A percentile compares a stretch with the other conserved stretches of the same genome.
Conservation (phyloP, 2,329 filamentous ascomycete species). For the Blastomyces parvus region DNA sequence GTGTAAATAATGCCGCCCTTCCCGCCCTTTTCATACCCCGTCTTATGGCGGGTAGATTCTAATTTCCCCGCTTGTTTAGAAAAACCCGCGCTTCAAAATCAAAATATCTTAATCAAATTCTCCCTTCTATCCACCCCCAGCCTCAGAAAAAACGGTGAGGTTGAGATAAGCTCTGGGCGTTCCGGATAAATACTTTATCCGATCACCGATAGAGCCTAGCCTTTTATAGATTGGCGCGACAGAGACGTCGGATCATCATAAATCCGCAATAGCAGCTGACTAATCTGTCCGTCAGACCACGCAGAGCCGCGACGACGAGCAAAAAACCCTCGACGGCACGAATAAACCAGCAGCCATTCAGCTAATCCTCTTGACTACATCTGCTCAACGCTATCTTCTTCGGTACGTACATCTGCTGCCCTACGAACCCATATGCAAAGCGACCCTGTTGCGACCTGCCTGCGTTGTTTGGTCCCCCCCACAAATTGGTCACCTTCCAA, state of each 20-base stretch:
- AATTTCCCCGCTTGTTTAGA: too few species aligned
- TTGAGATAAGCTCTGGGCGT: background rate
- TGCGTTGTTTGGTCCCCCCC: background rate
- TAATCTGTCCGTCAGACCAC: background rate
- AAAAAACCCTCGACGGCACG: constrained; percentile 7
- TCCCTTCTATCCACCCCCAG: background rate
- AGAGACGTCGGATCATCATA: background rate
- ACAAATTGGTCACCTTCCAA: background rate
- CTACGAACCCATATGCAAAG: background rate
- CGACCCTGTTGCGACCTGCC: background rate
- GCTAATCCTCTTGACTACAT: background rate
- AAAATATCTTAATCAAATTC: too few species aligned
- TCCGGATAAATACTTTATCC: background rate
- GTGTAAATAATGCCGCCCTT: background rate
- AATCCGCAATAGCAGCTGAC: background rate
- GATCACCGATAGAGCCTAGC: background rate
- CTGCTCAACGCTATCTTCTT: constrained; percentile 1
- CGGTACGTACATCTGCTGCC: background rate
- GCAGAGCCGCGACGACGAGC: constrained; percentile 3
- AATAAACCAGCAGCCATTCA: constrained; percentile 5
- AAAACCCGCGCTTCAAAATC: too few species aligned
- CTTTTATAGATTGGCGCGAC: background rate
- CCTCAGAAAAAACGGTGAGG: background rate
- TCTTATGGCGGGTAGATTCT: too few species aligned
- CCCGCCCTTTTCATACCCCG: too few species aligned